phyloP scores from a whole-genome alignment of 768 basidiomycete species.

The Cyclocybe aegerita region DNA sequence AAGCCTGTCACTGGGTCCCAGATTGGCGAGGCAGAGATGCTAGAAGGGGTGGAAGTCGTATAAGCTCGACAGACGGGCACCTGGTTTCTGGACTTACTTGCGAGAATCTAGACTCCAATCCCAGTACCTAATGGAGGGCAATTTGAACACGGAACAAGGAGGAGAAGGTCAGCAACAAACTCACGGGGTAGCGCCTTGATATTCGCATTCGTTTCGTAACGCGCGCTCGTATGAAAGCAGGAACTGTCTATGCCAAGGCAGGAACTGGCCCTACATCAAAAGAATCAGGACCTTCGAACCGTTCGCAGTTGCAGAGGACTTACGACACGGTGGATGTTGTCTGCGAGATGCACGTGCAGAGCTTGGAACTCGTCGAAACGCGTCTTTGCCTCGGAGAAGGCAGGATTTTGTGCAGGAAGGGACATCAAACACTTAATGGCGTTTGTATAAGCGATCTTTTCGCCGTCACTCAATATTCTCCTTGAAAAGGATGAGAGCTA shows the following conservation, averaged over 20 bases:
- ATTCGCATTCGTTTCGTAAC: conserved; percentile 28
- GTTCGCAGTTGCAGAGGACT: conserved; percentile 11
- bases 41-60: conserved; percentile 9
- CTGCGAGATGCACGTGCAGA: conserved; percentile 26
- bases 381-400: conserved; percentile 18
- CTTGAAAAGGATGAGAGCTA: conserved; percentile 7
- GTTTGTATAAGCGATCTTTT: conserved; percentile 25
- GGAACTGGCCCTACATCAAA: conserved; percentile 30
- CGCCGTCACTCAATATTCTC: conserved; percentile 18
- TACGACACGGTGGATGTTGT: conserved; percentile 30
- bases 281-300: not conserved
- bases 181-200: conserved; percentile 27
- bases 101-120: conserved; percentile 32
- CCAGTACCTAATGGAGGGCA: conserved; percentile 28
- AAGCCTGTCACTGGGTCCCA: conserved; percentile 32
- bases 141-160: conserved; percentile 9
- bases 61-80: conserved; percentile 6
- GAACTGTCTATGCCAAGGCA: conserved; percentile 32
- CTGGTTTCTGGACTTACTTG: conserved; percentile 8
- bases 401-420: conserved; percentile 18
- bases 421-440: conserved; percentile 28
- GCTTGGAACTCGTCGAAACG: conserved; percentile 39
- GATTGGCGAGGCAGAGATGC: conserved; percentile 27
- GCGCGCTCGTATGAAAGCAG: conserved; percentile 24
- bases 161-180: not conserved